A percentile compares a stretch with the other conserved stretches of the same genome.
These are phyloP conservation scores for Rhynchosporium secalis DNA, from an alignment of 2,329 filamentous ascomycete species.

Conservation along the genomic window DNA sequence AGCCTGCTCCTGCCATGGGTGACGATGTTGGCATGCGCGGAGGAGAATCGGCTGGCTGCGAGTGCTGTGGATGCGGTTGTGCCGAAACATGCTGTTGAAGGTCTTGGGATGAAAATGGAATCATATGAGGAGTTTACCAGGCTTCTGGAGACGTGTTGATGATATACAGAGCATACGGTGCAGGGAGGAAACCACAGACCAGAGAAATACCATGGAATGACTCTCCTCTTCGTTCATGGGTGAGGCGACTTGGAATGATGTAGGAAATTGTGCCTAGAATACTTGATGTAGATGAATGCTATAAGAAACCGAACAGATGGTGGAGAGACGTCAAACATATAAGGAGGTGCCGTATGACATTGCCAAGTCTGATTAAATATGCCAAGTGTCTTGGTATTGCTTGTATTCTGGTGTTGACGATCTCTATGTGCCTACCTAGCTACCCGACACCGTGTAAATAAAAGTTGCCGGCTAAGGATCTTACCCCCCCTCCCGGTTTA, in stretches of 20 bases:
- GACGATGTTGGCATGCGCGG: constrained; percentile 30
- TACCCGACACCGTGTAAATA: no score
- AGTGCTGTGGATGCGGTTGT: constrained; percentile 31
- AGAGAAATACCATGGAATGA: neutral
- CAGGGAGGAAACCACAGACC: neutral
- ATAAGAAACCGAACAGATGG: neutral
- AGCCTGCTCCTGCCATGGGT: constrained; percentile 27
- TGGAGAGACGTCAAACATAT: neutral
- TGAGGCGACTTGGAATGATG: no score
- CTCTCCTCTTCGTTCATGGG: no score
- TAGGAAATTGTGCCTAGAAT: no score
- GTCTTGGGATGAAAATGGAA: neutral
- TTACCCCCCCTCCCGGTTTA: no score
- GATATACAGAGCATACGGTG: neutral
- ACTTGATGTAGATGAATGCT: neutral
- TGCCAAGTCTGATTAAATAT: constrained; percentile 1
- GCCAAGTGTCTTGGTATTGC: constrained; percentile 8
- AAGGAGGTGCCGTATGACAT: neutral
- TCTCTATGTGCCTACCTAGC: no score
- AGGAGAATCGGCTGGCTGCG: constrained; percentile 28
- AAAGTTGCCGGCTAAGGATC: no score
- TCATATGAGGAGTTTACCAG: neutral
- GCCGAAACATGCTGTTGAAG: constrained; percentile 29
- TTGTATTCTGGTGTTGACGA: neutral
- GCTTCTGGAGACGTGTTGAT: constrained; percentile 3